Base-by-base conservation (phyloP, 352 stramenopile species). In the Plasmopara halstedii region DNA sequence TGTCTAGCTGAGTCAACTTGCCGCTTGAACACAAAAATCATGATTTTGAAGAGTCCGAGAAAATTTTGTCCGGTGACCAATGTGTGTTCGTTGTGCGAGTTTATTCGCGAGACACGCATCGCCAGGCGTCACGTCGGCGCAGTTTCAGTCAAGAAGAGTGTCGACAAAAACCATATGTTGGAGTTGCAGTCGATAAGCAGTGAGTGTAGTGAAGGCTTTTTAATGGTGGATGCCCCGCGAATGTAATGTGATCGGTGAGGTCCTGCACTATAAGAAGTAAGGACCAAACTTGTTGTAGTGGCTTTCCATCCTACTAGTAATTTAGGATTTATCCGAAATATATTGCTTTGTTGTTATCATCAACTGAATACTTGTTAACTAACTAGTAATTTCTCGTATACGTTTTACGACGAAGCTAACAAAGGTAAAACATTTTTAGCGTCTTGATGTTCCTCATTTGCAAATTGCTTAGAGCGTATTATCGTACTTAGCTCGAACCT, bases 141-240 rank as follows among this genome's bases (percentile, higher is more conserved):
- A 7, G 34, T 36, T 15, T 62, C 58, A 7, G 51, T 53, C 15
- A 42, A 67, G 17, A 57, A 74, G 29, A 55, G 82, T 15, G 40
- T 53, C 4, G 25, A 34, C 23, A 47, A 35, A 9, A 25, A 48
- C 23, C 35, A 38, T 20, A 47, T 56, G 6, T 41, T 88, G 22
- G 79, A 90, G 45, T 32, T 69, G 29, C 56, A 70, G 52, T 76
- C 71, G 31, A 84, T 84, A 53, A 73, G 61, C 51, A 90, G 79
- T 75, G 79, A 90, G 59, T 88, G 73, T 58, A 90, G 79, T 58
- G 79, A 90, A 47, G 79, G 73, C 43, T 90, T 79, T 46, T 74
- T 53, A 34, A 46, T 90, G 55, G 76, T 90, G 41, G 75, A 90
- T 19, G 79, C 67, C 32, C 73, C 73, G 10, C 63, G 76, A 45